These are phyloP conservation scores for Rhynchospora breviuscula DNA, from an alignment of 176 grass and related monocot species.

Conservation along the genomic window DNA sequence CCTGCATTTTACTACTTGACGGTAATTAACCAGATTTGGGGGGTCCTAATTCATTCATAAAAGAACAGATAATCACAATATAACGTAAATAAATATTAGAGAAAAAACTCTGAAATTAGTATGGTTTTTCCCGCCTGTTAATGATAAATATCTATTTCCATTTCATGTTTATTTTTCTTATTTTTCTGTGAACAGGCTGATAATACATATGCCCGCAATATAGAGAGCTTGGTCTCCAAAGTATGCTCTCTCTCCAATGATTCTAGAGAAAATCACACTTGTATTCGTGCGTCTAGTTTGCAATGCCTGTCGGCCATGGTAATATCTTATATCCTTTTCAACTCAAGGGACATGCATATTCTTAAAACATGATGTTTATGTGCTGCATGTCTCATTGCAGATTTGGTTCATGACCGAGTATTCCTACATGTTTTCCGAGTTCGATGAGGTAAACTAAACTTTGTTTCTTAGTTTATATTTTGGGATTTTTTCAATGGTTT, in stretches of 20 bases:
- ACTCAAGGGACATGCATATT: slow-evolving; percentile 5
- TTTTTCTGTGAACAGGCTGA: slow-evolving; percentile 50
- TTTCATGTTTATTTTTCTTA: not conserved
- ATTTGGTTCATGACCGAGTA: slow-evolving; percentile 87
- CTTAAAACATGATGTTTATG: slow-evolving; percentile 15
- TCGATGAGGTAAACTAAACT: slow-evolving; percentile 59
- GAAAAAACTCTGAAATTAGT: not conserved
- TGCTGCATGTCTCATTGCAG: slow-evolving; percentile 33
- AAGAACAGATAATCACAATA: not conserved
- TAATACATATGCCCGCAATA: slow-evolving; percentile 78
- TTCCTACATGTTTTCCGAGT: slow-evolving; percentile 71
- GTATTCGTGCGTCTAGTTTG: slow-evolving; percentile 65
- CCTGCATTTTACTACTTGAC: not conserved
- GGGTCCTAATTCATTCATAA: not conserved
- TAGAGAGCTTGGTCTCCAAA: slow-evolving; percentile 77
- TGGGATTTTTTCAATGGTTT: slow-evolving; percentile 5
- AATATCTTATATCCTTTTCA: slow-evolving; percentile 19
- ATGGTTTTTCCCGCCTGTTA: slow-evolving; percentile 7
- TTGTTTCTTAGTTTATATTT: not conserved
- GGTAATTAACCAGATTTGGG: not conserved
- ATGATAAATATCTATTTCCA: not conserved
- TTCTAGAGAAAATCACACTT: slow-evolving; percentile 48
- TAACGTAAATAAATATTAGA: not conserved
- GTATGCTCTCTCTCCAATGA: slow-evolving; percentile 56
- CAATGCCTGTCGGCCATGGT: slow-evolving; percentile 87